phyloP scores from a whole-genome alignment of 176 grass and related monocot genomes.

The Ensete glaucum region DNA sequence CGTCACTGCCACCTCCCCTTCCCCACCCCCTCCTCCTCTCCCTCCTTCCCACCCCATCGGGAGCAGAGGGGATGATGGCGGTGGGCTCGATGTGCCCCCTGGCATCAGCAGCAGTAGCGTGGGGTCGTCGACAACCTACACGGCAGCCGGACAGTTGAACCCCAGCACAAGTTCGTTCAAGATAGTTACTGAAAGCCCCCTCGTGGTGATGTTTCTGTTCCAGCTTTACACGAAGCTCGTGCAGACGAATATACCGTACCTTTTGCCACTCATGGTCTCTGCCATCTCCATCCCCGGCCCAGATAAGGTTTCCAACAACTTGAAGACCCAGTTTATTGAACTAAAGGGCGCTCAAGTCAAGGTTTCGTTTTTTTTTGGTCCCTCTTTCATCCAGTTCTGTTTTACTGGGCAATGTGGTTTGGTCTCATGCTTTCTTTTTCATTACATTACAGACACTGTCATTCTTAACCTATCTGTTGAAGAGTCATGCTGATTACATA shows the following conservation, averaged over 20 bases:
- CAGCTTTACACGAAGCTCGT: constrained; percentile 93
- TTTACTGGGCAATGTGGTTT: constrained; percentile 6
- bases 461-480: constrained; percentile 85
- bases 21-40: background rate
- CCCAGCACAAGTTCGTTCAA: constrained; percentile 91
- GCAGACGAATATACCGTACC: constrained; percentile 82
- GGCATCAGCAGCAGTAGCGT: constrained; percentile 26
- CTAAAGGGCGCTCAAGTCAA: constrained; percentile 96
- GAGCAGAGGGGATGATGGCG: constrained; percentile 11
- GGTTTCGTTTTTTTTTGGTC: constrained; percentile 26
- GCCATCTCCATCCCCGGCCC: constrained; percentile 81
- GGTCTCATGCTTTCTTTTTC: constrained; percentile 15
- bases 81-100: constrained; percentile 21
- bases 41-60: constrained; percentile 4
- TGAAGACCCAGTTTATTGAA: constrained; percentile 80
- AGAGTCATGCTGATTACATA: constrained; percentile 92
- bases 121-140: constrained; percentile 19
- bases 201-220: constrained; percentile 99
- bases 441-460: constrained; percentile 72
- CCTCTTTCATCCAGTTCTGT: background rate
- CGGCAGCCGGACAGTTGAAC: constrained; percentile 63
- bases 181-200: constrained; percentile 90
- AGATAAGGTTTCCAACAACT: constrained; percentile 60
- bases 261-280: constrained; percentile 82
- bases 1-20: background rate